Percentiles rank a stretch among this genome's conserved stretches.
phyloP scores from a whole-genome alignment of 805 yeast genomes.

The Candida nemodendra region DNA sequence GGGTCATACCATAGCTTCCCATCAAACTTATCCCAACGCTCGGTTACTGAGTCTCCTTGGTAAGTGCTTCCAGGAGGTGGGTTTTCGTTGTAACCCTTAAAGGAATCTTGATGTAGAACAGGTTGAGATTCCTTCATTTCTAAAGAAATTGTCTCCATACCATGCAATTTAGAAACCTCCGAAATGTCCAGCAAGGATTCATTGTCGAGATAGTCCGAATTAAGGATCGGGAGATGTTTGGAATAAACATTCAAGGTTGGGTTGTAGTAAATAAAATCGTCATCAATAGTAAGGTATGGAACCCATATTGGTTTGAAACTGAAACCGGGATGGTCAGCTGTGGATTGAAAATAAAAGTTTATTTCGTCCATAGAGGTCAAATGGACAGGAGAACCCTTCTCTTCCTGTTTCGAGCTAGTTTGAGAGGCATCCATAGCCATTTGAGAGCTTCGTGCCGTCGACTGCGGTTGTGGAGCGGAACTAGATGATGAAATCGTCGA shows the following conservation, averaged over 20 bases:
- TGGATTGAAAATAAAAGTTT: conserved; percentile 24
- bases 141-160: conserved; percentile 23
- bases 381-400: conserved; percentile 14
- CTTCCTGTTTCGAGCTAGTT: conserved; percentile 2
- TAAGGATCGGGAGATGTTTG: conserved; percentile 53
- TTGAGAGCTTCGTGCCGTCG: conserved; percentile 7
- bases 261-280: conserved; percentile 57
- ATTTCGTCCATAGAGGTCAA: conserved; percentile 28
- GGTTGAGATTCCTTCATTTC: conserved; percentile 11
- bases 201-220: conserved; percentile 35
- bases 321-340: conserved; percentile 25
- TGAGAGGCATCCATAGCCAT: background rate
- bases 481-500: conserved; percentile 13
- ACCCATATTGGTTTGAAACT: conserved; percentile 53
- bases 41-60: conserved; percentile 12
- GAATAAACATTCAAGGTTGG: conserved; percentile 60
- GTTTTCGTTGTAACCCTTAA: conserved; percentile 1
- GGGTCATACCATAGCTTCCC: conserved; percentile 27
- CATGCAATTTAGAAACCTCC: conserved; percentile 22
- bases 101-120: conserved; percentile 7
- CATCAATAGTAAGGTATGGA: conserved; percentile 55
- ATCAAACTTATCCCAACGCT: conserved; percentile 9
- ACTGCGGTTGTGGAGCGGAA: conserved; percentile 2
- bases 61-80: conserved; percentile 6
- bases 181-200: conserved; percentile 32